Conservation (phyloP, 306 rosid species). For the Lithocarpus polystachyus region DNA sequence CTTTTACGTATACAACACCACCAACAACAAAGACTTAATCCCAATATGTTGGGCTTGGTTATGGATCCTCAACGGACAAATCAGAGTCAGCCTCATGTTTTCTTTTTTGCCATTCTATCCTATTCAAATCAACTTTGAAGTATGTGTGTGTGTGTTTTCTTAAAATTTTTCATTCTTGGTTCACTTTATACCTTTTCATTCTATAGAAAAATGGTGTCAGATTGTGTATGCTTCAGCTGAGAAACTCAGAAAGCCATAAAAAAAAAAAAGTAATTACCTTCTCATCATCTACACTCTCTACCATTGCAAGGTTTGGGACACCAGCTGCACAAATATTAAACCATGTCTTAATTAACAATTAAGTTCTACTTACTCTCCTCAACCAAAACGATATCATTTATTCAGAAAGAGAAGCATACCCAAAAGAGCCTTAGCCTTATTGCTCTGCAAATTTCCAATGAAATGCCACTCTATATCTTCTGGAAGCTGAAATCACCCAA, state of each 20-base stretch:
- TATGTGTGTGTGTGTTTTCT: no score
- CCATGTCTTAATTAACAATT: not conserved
- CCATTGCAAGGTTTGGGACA: slow-evolving; percentile 79
- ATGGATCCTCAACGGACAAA: not conserved
- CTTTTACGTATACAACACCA: no score
- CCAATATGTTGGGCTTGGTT: not conserved
- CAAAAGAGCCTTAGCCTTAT: slow-evolving; percentile 78
- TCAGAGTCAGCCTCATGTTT: no score
- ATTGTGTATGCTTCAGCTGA: not conserved
- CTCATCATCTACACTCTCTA: slow-evolving; percentile 78
- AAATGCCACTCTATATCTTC: slow-evolving; percentile 90
- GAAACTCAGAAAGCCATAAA: not conserved
- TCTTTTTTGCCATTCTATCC: no score
- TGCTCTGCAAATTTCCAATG: slow-evolving; percentile 89
- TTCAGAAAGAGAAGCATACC: slow-evolving; percentile 34
- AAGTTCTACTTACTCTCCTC: not conserved
- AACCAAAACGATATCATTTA: not conserved
- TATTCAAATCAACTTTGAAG: no score
- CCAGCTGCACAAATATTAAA: slow-evolving; percentile 44
- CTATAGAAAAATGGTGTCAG: not conserved
- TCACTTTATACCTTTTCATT: not conserved
- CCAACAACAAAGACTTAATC: no score
- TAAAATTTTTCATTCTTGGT: not conserved
- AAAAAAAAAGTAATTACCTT: slow-evolving; percentile 45
- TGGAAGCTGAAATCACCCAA: slow-evolving; percentile 60